phyloP scores from a whole-genome alignment of 192 early-diverging fungal species.

The Backusella tuberculispora region DNA sequence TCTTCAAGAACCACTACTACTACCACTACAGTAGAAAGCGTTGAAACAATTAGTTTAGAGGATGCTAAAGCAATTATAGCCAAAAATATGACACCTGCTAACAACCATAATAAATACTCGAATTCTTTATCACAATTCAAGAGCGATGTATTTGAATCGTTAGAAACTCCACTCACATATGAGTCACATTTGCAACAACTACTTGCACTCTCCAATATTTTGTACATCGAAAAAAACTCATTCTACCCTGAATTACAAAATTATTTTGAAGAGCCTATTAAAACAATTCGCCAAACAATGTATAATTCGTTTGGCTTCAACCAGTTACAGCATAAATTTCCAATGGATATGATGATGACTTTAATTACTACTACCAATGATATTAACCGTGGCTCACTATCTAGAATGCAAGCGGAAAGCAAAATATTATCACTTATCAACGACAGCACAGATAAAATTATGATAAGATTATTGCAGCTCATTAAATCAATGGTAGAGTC shows the following conservation, averaged over 20 bases:
- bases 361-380: not conserved
- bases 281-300: no score
- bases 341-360: not conserved
- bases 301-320: not conserved
- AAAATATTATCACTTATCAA: constrained; percentile 8
- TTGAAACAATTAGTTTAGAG: constrained; percentile 9
- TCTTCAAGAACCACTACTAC: not conserved
- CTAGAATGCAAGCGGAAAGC: not conserved
- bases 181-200: no score
- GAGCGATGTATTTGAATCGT: no score
- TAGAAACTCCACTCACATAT: no score
- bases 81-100: no score
- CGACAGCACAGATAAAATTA: not conserved
- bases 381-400: not conserved
- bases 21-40: not conserved
- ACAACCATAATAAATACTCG: no score
- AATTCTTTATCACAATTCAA: no score
- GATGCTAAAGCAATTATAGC: constrained; percentile 3
- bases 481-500: not conserved
- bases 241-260: no score
- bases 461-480: not conserved
- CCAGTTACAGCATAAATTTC: not conserved
- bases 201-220: no score
- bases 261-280: no score
- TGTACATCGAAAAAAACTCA: no score